phyloP scores from a whole-genome alignment of 2,329 filamentous ascomycete genomes.

The Fusarium torreyae region DNA sequence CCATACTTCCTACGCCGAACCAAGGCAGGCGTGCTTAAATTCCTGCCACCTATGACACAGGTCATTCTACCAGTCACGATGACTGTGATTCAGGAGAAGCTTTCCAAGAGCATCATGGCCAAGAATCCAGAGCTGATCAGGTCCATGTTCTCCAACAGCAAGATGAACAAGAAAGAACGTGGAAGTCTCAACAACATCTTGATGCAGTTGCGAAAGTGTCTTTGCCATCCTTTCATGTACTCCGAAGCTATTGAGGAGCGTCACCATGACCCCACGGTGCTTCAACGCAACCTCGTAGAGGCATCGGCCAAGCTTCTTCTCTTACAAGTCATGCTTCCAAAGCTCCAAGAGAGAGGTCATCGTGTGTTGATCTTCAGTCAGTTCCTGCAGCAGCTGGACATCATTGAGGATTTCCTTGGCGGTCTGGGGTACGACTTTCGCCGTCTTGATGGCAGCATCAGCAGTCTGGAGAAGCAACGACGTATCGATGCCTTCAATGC shows the following conservation, averaged over 20 bases:
- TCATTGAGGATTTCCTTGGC: slow-evolving; percentile 91
- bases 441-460: slow-evolving; percentile 88
- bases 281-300: slow-evolving; percentile 88
- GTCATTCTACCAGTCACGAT: slow-evolving; percentile 97
- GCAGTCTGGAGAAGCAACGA: slow-evolving; percentile 89
- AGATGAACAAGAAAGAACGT: slow-evolving; percentile 78
- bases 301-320: slow-evolving; percentile 92
- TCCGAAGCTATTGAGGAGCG: slow-evolving; percentile 91
- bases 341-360: slow-evolving; percentile 87
- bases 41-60: slow-evolving; percentile 92
- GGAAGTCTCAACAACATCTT: slow-evolving; percentile 93
- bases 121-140: slow-evolving; percentile 92
- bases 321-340: slow-evolving; percentile 87
- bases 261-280: slow-evolving; percentile 70
- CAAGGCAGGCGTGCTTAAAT: slow-evolving; percentile 90
- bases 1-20: slow-evolving; percentile 81
- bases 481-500: slow-evolving; percentile 95
- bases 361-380: slow-evolving; percentile 96
- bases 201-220: slow-evolving; percentile 93
- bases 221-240: slow-evolving; percentile 98
- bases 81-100: slow-evolving; percentile 91
- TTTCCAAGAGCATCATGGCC: slow-evolving; percentile 93
- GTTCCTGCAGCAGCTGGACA: slow-evolving; percentile 88
- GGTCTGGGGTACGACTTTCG: slow-evolving; percentile 81
- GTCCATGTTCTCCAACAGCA: slow-evolving; percentile 82